These are phyloP conservation scores for Lepidium didymum DNA, from an alignment of 345 rosid genomes.

Conservation along the genomic window DNA sequence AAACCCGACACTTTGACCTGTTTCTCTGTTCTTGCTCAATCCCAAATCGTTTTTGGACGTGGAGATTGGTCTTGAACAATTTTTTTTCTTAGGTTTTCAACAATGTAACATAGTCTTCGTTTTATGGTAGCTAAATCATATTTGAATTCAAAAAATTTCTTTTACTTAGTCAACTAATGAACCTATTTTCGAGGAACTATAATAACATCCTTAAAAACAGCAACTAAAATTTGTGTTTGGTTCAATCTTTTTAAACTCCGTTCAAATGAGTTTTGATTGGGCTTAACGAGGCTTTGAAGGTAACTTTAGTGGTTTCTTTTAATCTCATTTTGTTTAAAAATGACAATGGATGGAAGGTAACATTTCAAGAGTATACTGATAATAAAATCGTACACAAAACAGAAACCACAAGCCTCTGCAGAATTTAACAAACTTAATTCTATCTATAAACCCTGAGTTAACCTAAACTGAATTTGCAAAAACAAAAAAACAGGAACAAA, in stretches of 20 bases:
- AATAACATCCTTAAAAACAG: no score
- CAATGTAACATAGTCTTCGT: not conserved
- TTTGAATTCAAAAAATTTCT: not conserved
- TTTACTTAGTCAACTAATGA: no score
- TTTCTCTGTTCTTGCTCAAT: no score
- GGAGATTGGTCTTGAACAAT: not conserved
- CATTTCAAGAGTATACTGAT: constrained; percentile 10
- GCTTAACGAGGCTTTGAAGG: not conserved
- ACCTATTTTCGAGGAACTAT: no score
- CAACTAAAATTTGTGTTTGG: no score
- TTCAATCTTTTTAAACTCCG: not conserved
- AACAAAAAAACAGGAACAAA: not conserved
- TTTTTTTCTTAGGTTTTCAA: not conserved
- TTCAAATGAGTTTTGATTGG: not conserved
- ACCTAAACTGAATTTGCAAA: constrained; percentile 26
- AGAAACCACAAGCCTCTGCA: constrained; percentile 21
- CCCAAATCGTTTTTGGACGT: no score
- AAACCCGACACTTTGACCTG: no score
- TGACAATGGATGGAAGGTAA: not conserved
- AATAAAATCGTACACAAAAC: constrained; percentile 17
- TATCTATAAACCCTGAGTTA: constrained; percentile 31
- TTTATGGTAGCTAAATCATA: not conserved
- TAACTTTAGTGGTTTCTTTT: not conserved
- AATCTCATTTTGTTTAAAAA: not conserved
- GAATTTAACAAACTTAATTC: constrained; percentile 23